Evolutionary conservation across 805 yeast genomes (phyloP).

Genomic region (Hanseniaspora guilliermondii): DNA sequence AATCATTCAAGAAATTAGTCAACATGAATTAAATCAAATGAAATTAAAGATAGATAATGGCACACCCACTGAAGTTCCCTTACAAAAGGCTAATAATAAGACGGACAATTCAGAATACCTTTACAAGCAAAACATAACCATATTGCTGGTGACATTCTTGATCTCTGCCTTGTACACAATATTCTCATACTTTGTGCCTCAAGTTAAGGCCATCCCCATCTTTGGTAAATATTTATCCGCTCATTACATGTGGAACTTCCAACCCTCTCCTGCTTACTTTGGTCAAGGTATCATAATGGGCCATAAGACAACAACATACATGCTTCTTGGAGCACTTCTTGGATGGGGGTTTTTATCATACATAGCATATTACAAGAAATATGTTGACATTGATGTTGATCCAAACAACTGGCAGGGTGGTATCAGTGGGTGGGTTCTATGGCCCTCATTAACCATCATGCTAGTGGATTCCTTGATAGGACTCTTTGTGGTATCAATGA

Average conservation of each 20-base stretch:
- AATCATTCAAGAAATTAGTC: conserved; percentile 29
- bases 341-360: conserved; percentile 96
- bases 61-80: not conserved
- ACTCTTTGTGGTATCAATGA: conserved; percentile 47
- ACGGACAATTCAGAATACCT: not conserved
- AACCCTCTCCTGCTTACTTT: conserved; percentile 92
- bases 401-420: conserved; percentile 75
- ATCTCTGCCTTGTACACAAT: conserved; percentile 65
- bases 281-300: conserved; percentile 99
- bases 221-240: conserved; percentile 56
- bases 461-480: conserved; percentile 81
- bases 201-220: conserved; percentile 54
- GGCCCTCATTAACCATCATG: conserved; percentile 90
- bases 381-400: conserved; percentile 85
- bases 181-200: conserved; percentile 59
- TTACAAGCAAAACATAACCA: conserved; percentile 47
- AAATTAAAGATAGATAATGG: conserved; percentile 22
- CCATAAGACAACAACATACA: conserved; percentile 72
- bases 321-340: conserved; percentile 76
- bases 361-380: conserved; percentile 48
- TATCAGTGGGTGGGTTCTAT: conserved; percentile 93
- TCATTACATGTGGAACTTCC: conserved; percentile 70
- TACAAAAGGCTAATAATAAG: not conserved
- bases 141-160: conserved; percentile 47
- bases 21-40: conserved; percentile 19